These are phyloP conservation scores for Arachis monticola DNA, from an alignment of 331 rosid genomes.

Conservation along the genomic window DNA sequence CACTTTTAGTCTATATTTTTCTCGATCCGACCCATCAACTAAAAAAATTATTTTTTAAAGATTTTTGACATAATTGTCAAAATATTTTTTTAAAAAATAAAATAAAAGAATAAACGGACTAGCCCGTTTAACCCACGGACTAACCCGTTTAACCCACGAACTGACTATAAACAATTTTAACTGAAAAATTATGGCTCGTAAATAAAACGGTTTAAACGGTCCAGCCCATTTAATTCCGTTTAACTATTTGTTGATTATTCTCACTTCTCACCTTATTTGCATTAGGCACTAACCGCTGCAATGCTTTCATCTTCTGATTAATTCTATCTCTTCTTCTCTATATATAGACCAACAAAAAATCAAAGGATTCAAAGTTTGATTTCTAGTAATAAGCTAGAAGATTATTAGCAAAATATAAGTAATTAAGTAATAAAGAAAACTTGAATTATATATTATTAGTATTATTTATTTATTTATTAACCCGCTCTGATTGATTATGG, in stretches of 20 bases:
- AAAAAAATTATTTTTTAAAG: too few relatives aligned
- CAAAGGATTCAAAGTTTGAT: neutral
- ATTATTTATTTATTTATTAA: conserved; percentile 16
- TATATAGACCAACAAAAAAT: neutral
- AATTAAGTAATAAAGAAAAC: neutral
- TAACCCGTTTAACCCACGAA: too few relatives aligned
- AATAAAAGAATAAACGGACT: too few relatives aligned
- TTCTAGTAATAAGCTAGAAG: neutral
- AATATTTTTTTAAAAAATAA: too few relatives aligned
- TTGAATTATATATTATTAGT: neutral
- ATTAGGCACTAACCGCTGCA: conserved; percentile 82
- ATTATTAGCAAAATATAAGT: neutral
- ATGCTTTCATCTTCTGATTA: conserved; percentile 77
- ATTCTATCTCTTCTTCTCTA: conserved; percentile 75
- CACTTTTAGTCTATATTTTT: too few relatives aligned
- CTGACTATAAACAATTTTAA: too few relatives aligned
- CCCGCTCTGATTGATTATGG: conserved; percentile 83
- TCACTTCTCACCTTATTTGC: conserved; percentile 64
- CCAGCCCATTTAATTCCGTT: too few relatives aligned
- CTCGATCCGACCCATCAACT: too few relatives aligned
- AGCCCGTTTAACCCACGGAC: too few relatives aligned
- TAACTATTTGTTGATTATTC: neutral
- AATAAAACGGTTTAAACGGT: too few relatives aligned
- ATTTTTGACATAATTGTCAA: too few relatives aligned
- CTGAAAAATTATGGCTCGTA: too few relatives aligned